Percentiles rank a stretch among this genome's conserved stretches.
Evolutionary conservation across 2,329 filamentous ascomycete species (phyloP).

Genomic region (Aplosporella prunicola): DNA sequence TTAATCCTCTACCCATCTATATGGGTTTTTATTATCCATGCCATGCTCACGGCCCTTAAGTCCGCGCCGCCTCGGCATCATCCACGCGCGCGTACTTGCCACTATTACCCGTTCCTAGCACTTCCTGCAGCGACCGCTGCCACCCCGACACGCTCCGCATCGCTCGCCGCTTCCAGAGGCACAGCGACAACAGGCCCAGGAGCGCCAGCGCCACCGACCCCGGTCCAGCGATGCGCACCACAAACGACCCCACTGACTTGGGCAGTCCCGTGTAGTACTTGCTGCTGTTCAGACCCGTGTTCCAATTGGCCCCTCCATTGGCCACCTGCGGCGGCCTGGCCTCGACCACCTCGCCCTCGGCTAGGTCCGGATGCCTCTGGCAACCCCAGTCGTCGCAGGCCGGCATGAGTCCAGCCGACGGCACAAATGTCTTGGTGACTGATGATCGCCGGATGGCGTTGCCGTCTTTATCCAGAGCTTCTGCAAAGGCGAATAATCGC

Average conservation of each 20-base stretch:
- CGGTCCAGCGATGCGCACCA: conserved; percentile 9
- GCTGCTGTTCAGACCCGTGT: conserved; percentile 10
- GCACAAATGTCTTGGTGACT: conserved; percentile 28
- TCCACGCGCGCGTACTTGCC: conserved; percentile 7
- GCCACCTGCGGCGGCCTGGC: conserved; percentile 9
- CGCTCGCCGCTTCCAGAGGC: conserved; percentile 11
- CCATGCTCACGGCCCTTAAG: no score
- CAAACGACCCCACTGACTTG: conserved; percentile 6
- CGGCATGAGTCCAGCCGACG: conserved; percentile 20
- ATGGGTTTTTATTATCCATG: no score
- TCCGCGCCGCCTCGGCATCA: conserved; percentile 9
- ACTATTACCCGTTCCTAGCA: conserved; percentile 3
- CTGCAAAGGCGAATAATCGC: conserved; percentile 11
- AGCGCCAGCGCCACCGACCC: conserved; percentile 2
- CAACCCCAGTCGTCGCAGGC: conserved; percentile 26
- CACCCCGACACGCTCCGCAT: conserved; percentile 9
- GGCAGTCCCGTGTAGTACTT: conserved; percentile 8
- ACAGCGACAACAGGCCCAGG: conserved; percentile 5
- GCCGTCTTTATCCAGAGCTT: conserved; percentile 11
- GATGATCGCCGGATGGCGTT: conserved; percentile 22
- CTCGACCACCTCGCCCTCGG: conserved; percentile 12
- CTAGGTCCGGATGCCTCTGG: conserved; percentile 11
- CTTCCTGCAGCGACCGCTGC: conserved; percentile 10
- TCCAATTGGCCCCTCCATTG: conserved; percentile 9
- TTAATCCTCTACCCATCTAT: background rate